Base-by-base conservation (phyloP, 805 yeast genomes). In the Pichia gijzeniarum region DNA sequence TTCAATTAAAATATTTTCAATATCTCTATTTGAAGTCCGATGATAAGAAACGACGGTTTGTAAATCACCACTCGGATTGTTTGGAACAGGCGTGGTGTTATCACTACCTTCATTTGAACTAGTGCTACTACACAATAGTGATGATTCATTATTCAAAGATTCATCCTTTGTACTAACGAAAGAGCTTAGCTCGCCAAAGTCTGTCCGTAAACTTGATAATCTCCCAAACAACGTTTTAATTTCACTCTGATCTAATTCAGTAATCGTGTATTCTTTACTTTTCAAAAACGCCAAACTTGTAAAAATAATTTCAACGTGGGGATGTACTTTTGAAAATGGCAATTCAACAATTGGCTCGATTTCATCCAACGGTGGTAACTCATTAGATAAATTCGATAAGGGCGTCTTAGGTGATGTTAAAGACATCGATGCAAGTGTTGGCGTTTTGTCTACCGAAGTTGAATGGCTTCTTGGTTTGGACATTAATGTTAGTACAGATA, bases 211-310 rank as follows among this genome's bases (percentile, higher is more conserved):
- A 13, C 80, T 70, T 1, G 80, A 77, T 39, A 75, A 58, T 33
- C 81, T 74, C 49, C 78, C 77, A 50, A 90, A 70, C 52, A 80
- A 79, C 59, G 89, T 95, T 33, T 89, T 72, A 38, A 88, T 86
- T 64, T 90, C 98, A 51, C 85, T 80, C 60, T 87, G 95, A 57
- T 90, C 98, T 52, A 89, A 80, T 60, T 90, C 97, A 52, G 86
- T 73, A 44, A 90, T 71, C 34, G 84, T 79, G 53, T 79, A 78
- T 54, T 85, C 90, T 62, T 83, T 82, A 42, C 91, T 80, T 62
- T 86, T 86, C 52, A 90, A 68, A 34, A 90, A 76, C 1, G 96
- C 86, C 40, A 89, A 68, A 40, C 86, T 79, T 3, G 85, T 76
- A 57, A 88, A 90, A 1, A 85, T 65, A 30, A 88, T 71, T 65